phyloP scores from a whole-genome alignment of 2,329 filamentous ascomycete species.

The Tolypocladium capitatum region DNA sequence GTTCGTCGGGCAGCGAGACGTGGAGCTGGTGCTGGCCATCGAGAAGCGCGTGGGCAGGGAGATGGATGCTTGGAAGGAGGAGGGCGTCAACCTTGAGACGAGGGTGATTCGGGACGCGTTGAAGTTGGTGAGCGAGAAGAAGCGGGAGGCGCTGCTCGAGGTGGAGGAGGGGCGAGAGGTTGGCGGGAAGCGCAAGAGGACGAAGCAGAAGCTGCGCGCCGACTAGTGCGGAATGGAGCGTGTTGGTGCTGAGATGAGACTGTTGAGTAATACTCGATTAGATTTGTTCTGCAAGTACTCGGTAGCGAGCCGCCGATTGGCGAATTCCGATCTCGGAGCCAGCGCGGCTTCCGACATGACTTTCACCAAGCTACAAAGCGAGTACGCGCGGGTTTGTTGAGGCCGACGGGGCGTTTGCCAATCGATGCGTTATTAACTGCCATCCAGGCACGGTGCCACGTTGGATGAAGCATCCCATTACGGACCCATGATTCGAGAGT shows the following conservation, averaged over 20 bases:
- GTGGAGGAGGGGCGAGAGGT: conserved; percentile 90
- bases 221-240: conserved; percentile 7
- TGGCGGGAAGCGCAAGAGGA: conserved; percentile 63
- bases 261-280: neutral
- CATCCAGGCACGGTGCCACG: neutral
- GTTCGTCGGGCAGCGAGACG: conserved; percentile 85
- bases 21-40: conserved; percentile 80
- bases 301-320: neutral
- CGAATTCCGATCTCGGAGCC: neutral
- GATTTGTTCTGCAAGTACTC: too few species aligned
- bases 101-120: conserved; percentile 73
- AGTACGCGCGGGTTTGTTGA: too few species aligned
- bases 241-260: neutral
- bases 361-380: too few species aligned
- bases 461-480: neutral
- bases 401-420: neutral
- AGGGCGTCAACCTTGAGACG: conserved; percentile 87
- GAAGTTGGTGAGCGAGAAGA: conserved; percentile 90
- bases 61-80: conserved; percentile 77
- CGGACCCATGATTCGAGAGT: neutral
- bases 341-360: too few species aligned
- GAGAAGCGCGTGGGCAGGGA: conserved; percentile 67
- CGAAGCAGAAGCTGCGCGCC: conserved; percentile 41
- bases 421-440: neutral
- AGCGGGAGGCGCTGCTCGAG: conserved; percentile 78